These are phyloP conservation scores for Stenocarpella maydis DNA, from an alignment of 2,329 filamentous ascomycete genomes.

Conservation along the genomic window DNA sequence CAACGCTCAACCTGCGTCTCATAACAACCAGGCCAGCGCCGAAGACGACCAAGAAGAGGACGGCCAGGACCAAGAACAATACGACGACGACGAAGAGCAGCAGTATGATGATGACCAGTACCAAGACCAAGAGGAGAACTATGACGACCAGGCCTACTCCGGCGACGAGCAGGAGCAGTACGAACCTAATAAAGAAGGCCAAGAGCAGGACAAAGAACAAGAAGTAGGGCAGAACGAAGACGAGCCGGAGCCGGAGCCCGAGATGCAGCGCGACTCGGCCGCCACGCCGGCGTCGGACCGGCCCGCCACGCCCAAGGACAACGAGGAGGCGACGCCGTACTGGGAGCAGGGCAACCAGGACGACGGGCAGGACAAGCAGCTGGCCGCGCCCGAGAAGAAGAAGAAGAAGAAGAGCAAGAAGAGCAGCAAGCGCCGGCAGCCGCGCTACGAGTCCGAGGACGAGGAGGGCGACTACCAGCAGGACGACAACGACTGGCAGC, in stretches of 20 bases:
- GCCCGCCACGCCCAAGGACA: slow-evolving; percentile 44
- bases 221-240: slow-evolving; percentile 40
- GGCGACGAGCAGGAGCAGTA: slow-evolving; percentile 35
- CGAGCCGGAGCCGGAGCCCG: slow-evolving; percentile 61
- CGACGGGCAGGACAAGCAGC: slow-evolving; percentile 40
- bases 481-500: slow-evolving; percentile 38
- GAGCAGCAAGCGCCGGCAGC: slow-evolving; percentile 34
- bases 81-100: slow-evolving; percentile 35
- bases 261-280: slow-evolving; percentile 65
- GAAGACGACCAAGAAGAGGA: slow-evolving; percentile 33
- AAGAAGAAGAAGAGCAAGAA: slow-evolving; percentile 36
- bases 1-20: slow-evolving; percentile 9
- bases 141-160: slow-evolving; percentile 31
- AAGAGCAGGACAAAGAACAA: slow-evolving; percentile 37
- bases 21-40: slow-evolving; percentile 27
- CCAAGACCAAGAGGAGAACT: slow-evolving; percentile 33
- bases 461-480: slow-evolving; percentile 36
- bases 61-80: slow-evolving; percentile 27
- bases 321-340: slow-evolving; percentile 42
- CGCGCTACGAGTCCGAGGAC: slow-evolving; percentile 29
- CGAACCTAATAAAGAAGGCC: slow-evolving; percentile 34
- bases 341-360: slow-evolving; percentile 39
- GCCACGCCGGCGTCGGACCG: slow-evolving; percentile 42
- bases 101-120: slow-evolving; percentile 19
- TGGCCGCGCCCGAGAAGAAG: slow-evolving; percentile 37